phyloP scores from a whole-genome alignment of 805 yeast species.

The Monosporozyma siamensis region DNA sequence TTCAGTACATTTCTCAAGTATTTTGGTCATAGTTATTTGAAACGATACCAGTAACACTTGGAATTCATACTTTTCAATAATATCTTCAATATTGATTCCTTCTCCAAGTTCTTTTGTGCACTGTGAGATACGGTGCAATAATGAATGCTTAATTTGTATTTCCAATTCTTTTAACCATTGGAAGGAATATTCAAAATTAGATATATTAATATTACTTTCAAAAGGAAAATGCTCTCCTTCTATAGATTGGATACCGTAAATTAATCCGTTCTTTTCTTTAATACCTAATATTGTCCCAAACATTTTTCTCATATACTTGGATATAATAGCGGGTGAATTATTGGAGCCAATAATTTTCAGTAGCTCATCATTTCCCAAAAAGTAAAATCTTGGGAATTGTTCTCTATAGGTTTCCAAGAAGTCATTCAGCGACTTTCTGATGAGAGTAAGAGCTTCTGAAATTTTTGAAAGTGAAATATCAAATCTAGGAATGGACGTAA shows the following conservation, averaged over 20 bases:
- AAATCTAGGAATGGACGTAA: constrained; percentile 42
- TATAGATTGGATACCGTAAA: constrained; percentile 46
- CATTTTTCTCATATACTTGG: constrained; percentile 59
- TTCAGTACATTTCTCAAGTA: constrained; percentile 29
- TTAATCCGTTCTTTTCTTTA: constrained; percentile 28
- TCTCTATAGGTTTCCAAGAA: constrained; percentile 75
- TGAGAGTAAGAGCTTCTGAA: constrained; percentile 45
- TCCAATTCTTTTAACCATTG: constrained; percentile 63
- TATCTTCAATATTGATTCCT: constrained; percentile 8
- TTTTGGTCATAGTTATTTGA: constrained; percentile 49
- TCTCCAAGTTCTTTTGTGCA: constrained; percentile 14
- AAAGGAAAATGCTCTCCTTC: constrained; percentile 54
- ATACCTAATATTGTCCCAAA: constrained; percentile 53
- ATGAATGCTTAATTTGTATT: constrained; percentile 29
- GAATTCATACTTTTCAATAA: constrained; percentile 36
- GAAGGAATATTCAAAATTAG: constrained; percentile 15
- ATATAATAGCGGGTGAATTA: constrained; percentile 36
- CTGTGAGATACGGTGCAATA: constrained; percentile 31
- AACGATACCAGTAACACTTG: constrained; percentile 48
- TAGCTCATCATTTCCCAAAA: constrained; percentile 84
- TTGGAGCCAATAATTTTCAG: constrained; percentile 71
- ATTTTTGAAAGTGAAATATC: constrained; percentile 39
- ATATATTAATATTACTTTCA: constrained; percentile 35
- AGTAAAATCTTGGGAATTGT: constrained; percentile 71
- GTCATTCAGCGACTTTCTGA: constrained; percentile 60